Conservation (phyloP, 768 basidiomycete genomes). For the Naganishia onofrii region DNA sequence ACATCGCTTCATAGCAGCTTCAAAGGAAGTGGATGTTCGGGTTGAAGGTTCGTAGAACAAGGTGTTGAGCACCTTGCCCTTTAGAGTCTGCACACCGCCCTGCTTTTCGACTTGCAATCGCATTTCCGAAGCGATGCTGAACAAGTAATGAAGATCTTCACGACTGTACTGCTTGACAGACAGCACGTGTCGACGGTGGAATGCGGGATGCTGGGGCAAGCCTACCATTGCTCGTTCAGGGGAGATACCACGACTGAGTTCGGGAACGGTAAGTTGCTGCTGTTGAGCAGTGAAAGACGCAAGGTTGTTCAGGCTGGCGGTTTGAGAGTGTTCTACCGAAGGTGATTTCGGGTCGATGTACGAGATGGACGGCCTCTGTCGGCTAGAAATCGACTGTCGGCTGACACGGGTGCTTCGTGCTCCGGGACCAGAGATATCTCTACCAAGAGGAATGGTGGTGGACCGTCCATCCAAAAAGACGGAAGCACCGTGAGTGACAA, state of each 20-base stretch:
- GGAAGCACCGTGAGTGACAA: conserved; percentile 84
- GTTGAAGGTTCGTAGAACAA: conserved; percentile 97
- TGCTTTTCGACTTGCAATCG: conserved; percentile 89
- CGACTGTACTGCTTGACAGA: conserved; percentile 89
- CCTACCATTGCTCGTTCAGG: conserved; percentile 54
- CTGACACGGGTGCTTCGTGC: conserved; percentile 43
- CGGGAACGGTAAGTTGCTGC: conserved; percentile 46
- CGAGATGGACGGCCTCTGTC: conserved; percentile 38
- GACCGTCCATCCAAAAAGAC: conserved; percentile 77
- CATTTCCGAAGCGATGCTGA: conserved; percentile 95
- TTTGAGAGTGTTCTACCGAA: conserved; percentile 26
- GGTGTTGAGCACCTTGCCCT: conserved; percentile 84
- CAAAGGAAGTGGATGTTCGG: conserved; percentile 90
- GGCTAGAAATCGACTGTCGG: conserved; percentile 50
- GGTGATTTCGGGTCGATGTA: conserved; percentile 27
- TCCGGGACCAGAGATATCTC: conserved; percentile 49
- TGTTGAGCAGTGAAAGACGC: conserved; percentile 26
- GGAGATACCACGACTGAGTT: conserved; percentile 39
- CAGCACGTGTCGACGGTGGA: conserved; percentile 88
- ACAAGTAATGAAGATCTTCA: conserved; percentile 86
- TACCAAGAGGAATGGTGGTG: conserved; percentile 59
- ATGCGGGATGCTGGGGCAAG: conserved; percentile 71
- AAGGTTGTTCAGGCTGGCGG: conserved; percentile 42
- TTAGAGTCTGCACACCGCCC: conserved; percentile 80
- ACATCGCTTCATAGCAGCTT: conserved; percentile 97